Percentiles rank a stretch among this genome's conserved stretches.
Conservation (phyloP, 768 basidiomycete species). For the Clathrus columnatus region DNA sequence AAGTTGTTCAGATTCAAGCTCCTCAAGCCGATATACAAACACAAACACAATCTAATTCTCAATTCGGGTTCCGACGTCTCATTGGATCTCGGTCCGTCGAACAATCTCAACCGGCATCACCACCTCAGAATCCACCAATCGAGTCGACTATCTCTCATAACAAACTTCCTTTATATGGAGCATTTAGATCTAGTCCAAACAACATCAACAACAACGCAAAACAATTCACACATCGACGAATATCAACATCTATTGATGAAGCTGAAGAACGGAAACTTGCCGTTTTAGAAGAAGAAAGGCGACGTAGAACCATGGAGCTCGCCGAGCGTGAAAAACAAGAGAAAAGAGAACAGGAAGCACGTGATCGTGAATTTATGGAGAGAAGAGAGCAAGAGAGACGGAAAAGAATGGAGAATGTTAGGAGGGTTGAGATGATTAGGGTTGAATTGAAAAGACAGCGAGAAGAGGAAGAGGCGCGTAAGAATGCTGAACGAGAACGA, state of each 20-base stretch:
- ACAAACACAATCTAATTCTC: too few species aligned
- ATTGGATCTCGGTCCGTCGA: not conserved
- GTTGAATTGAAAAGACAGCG: slow-evolving; percentile 34
- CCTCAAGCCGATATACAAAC: too few species aligned
- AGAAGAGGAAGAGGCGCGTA: slow-evolving; percentile 36
- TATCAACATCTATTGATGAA: slow-evolving; percentile 13
- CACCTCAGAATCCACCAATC: not conserved
- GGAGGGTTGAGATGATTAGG: slow-evolving; percentile 44
- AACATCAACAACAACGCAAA: not conserved
- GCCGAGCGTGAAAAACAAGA: slow-evolving; percentile 24
- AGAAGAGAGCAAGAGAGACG: slow-evolving; percentile 29
- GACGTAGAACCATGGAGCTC: slow-evolving; percentile 27
- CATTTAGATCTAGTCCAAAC: not conserved
- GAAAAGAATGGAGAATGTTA: slow-evolving; percentile 42
- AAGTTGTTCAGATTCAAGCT: too few species aligned
- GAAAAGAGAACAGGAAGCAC: slow-evolving; percentile 26
- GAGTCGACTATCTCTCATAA: too few species aligned
- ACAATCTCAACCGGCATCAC: not conserved
- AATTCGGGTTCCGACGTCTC: not conserved
- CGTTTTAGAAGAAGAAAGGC: slow-evolving; percentile 31
- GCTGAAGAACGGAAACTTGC: slow-evolving; percentile 21
- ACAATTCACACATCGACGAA: slow-evolving; percentile 7
- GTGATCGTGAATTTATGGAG: slow-evolving; percentile 12
- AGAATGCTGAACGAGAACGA: slow-evolving; percentile 33
- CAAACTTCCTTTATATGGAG: not conserved